These are phyloP conservation scores for Serendipita indica DNA, from an alignment of 768 basidiomycete genomes.

Conservation along the genomic window DNA sequence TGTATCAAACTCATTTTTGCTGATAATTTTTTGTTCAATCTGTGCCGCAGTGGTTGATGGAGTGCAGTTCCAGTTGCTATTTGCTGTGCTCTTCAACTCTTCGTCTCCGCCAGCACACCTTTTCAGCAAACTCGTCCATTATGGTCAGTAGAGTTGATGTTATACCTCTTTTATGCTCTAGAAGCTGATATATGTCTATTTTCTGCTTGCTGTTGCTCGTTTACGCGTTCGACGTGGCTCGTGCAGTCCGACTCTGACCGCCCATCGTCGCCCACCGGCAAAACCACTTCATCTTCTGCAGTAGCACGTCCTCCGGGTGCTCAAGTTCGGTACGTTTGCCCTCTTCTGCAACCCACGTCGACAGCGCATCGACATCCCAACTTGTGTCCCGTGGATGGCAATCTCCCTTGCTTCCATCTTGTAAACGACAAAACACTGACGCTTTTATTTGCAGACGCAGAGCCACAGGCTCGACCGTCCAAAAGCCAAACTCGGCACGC, in stretches of 20 bases:
- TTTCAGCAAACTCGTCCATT: neutral
- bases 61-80: neutral
- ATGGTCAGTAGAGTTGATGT: neutral
- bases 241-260: constrained; percentile 15
- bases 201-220: neutral
- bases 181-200: neutral
- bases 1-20: constrained; percentile 46
- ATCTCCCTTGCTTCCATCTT: neutral
- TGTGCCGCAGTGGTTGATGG: neutral
- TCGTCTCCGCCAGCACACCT: constrained; percentile 3
- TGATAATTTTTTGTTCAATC: neutral
- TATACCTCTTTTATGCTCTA: neutral
- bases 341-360: neutral
- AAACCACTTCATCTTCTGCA: constrained; percentile 15
- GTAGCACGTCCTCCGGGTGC: constrained; percentile 15
- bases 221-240: constrained; percentile 2
- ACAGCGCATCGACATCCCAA: neutral
- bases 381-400: no score
- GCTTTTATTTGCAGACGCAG: constrained; percentile 43
- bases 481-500: constrained; percentile 73
- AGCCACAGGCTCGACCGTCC: constrained; percentile 46
- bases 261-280: constrained; percentile 11
- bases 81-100: neutral
- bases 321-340: constrained; percentile 16
- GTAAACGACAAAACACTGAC: neutral